A percentile compares a stretch with the other conserved stretches of the same genome.
phyloP scores from a whole-genome alignment of 2,329 filamentous ascomycete genomes.

The Leptodontidium sp. region DNA sequence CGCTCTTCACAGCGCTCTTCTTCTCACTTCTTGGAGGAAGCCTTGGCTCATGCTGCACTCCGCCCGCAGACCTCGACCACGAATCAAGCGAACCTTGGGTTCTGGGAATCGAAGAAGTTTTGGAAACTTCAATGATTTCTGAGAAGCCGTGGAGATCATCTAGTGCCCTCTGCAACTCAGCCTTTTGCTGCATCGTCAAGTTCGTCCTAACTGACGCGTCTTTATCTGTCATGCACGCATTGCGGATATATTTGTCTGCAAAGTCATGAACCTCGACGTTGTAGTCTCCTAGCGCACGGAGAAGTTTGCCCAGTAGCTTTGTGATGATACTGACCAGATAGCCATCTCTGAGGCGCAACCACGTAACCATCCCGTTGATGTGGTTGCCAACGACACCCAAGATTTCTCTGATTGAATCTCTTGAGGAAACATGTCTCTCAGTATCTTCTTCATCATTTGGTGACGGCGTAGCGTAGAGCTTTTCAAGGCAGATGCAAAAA shows the following conservation, averaged over 20 bases:
- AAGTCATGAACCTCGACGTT: slow-evolving; percentile 72
- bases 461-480: slow-evolving; percentile 53
- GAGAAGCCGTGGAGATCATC: slow-evolving; percentile 64
- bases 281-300: slow-evolving; percentile 81
- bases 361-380: slow-evolving; percentile 77
- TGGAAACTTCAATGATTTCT: slow-evolving; percentile 57
- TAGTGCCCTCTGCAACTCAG: slow-evolving; percentile 75
- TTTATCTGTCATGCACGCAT: slow-evolving; percentile 66
- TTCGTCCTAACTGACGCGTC: slow-evolving; percentile 76
- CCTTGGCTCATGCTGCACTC: slow-evolving; percentile 44
- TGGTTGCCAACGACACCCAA: slow-evolving; percentile 71
- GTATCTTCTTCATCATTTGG: slow-evolving; percentile 37
- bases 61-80: slow-evolving; percentile 64
- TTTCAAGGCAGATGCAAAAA: slow-evolving; percentile 66
- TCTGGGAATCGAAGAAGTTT: slow-evolving; percentile 53
- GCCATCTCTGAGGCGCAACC: slow-evolving; percentile 88
- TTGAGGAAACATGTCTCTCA: slow-evolving; percentile 43
- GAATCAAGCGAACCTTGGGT: slow-evolving; percentile 68
- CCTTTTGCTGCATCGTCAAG: slow-evolving; percentile 81
- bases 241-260: slow-evolving; percentile 68
- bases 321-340: slow-evolving; percentile 87
- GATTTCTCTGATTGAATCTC: slow-evolving; percentile 58
- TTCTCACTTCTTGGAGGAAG: slow-evolving; percentile 30
- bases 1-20: slow-evolving; percentile 12
- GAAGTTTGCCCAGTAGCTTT: slow-evolving; percentile 82